These are phyloP conservation scores for Geranomyces michiganensis DNA, from an alignment of 192 early-diverging fungal species.

Conservation along the genomic window DNA sequence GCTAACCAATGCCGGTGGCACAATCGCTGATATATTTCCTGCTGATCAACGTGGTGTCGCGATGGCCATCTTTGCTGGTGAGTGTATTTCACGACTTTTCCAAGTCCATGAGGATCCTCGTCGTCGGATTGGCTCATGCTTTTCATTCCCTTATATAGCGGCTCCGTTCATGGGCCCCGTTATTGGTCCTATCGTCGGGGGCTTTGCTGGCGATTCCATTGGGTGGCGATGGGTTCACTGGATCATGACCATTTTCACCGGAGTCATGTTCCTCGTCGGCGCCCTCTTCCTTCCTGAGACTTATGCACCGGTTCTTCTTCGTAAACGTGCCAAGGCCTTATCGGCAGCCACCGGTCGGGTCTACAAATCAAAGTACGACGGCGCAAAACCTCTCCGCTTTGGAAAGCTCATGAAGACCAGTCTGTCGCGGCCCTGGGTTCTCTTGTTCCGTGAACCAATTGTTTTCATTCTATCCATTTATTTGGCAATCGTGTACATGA, in stretches of 20 bases:
- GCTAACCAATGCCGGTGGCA: slow-evolving; percentile 9
- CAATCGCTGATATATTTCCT: slow-evolving; percentile 6
- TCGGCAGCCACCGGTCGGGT: slow-evolving; percentile 1
- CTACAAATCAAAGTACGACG: slow-evolving; percentile 12
- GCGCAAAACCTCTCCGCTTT: slow-evolving; percentile 6
- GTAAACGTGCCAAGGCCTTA: slow-evolving; percentile 5
- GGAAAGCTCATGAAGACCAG: slow-evolving; percentile 13
- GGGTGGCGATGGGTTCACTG: slow-evolving; percentile 11
- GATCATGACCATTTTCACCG: slow-evolving; percentile 10
- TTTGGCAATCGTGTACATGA: slow-evolving; percentile 15
- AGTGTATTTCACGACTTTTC: neutral
- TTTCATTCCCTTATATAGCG: slow-evolving; percentile 1
- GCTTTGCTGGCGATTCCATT: slow-evolving; percentile 10
- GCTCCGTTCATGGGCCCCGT: slow-evolving; percentile 6
- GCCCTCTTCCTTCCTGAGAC: slow-evolving; percentile 7
- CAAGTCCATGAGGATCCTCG: no score
- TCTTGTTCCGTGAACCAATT: slow-evolving; percentile 3
- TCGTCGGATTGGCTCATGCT: no score
- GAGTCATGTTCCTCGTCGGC: slow-evolving; percentile 11
- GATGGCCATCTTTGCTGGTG: slow-evolving; percentile 14
- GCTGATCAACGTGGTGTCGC: slow-evolving; percentile 11
- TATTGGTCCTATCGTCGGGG: slow-evolving; percentile 11
- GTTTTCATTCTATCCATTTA: slow-evolving; percentile 10
- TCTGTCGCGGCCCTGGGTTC: slow-evolving; percentile 7
- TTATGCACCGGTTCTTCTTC: slow-evolving; percentile 8